Base-by-base conservation (phyloP, 192 early-diverging fungal species). In the Umbelopsis sp. region DNA sequence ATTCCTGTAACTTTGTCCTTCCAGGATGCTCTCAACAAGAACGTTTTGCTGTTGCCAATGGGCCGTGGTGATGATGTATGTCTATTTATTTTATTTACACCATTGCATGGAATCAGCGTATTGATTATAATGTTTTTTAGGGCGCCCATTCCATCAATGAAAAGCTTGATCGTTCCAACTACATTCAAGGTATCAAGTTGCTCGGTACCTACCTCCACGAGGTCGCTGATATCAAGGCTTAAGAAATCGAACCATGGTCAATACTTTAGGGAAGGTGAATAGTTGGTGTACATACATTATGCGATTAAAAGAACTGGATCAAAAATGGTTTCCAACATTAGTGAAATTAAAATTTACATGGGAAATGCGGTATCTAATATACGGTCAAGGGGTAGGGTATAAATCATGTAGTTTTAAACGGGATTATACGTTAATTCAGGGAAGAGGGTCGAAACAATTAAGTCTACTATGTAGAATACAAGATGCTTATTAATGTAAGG, bases 111-210 rank as follows among this genome's bases (percentile, higher is more conserved):
- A 41, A 1, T 41, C 38, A 6, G 38, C 12, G 7, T 11, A 1
- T 41, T 41, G 5, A 41, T 41, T 54, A 45, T 16, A 11, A 38
- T 36, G 32, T 32, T 71, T 45, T 52, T 7, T 77, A 87, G 73
- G 97, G 97, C 73, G 97, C 96, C 17, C 97, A 99, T 85, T 95
- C 94, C 16, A 97, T 94, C 83, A 97, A 98, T 84, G 97, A 99
- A 83, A 98, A 97, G 83, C 79, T 99, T 70, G 94, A 97, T 82
- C 86, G 84, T 56, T 88, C 84, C 77, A 99, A 97, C 86, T 98
- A 95, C 81, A 91, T 98, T 69, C 83, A 93, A 77, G 97, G 97
- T 66, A 99, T 94, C 86, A 98, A 99, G 86, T 85, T 97, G 59
- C 82, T 96, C 43, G 92, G 93, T 65, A 86, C 91, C 22, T 98